phyloP scores from a whole-genome alignment of 306 rosid genomes.

The Cucurbita argyrosperma region DNA sequence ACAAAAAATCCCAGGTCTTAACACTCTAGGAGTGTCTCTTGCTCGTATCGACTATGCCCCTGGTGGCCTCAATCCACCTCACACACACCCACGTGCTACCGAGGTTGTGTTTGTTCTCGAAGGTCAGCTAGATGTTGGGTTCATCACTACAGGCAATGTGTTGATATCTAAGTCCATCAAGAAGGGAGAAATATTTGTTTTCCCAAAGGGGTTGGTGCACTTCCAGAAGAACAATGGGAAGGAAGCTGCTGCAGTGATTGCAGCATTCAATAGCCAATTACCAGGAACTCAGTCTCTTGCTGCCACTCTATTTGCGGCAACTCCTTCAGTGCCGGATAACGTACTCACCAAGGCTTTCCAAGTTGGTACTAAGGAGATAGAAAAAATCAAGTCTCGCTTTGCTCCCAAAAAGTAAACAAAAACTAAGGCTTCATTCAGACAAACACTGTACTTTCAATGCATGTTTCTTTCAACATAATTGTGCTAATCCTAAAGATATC shows the following conservation, averaged over 20 bases:
- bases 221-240: slow-evolving; percentile 70
- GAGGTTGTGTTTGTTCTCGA: slow-evolving; percentile 64
- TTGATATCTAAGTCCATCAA: slow-evolving; percentile 47
- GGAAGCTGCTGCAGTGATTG: slow-evolving; percentile 38
- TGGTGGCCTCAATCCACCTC: slow-evolving; percentile 84
- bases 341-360: slow-evolving; percentile 54
- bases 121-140: slow-evolving; percentile 66
- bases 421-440: background rate
- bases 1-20: slow-evolving; percentile 58
- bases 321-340: slow-evolving; percentile 52
- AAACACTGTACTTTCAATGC: background rate
- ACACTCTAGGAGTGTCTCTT: slow-evolving; percentile 74
- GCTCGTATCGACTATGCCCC: slow-evolving; percentile 76
- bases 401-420: slow-evolving; percentile 30
- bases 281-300: slow-evolving; percentile 63
- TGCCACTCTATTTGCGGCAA: slow-evolving; percentile 43
- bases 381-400: slow-evolving; percentile 50
- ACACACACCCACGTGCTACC: slow-evolving; percentile 91
- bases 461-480: background rate
- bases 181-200: slow-evolving; percentile 65
- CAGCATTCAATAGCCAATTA: slow-evolving; percentile 72
- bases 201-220: slow-evolving; percentile 68
- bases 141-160: slow-evolving; percentile 53
- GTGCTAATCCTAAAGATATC: background rate
- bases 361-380: slow-evolving; percentile 39